phyloP scores from a whole-genome alignment of 2,329 filamentous ascomycete genomes.

The Phyllosticta ampelicida region DNA sequence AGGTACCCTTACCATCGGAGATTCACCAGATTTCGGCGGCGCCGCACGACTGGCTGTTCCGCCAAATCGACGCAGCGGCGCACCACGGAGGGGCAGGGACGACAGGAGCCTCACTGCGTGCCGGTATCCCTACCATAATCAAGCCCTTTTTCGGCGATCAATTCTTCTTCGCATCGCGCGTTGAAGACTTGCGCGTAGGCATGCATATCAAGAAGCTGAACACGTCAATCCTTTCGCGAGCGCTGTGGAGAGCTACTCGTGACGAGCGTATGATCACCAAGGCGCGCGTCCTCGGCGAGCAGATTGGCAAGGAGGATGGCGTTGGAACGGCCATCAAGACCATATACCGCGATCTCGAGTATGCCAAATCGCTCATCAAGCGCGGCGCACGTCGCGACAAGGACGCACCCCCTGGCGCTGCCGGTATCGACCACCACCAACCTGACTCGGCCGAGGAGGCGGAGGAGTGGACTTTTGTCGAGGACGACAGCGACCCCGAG shows the following conservation, averaged over 20 bases:
- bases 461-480: conserved; percentile 85
- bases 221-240: conserved; percentile 70
- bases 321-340: conserved; percentile 84
- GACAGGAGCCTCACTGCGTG: conserved; percentile 82
- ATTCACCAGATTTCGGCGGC: conserved; percentile 83
- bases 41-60: conserved; percentile 94
- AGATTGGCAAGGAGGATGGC: conserved; percentile 84
- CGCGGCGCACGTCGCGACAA: neutral
- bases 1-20: conserved; percentile 59
- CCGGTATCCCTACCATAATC: conserved; percentile 86
- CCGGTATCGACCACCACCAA: neutral
- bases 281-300: conserved; percentile 68
- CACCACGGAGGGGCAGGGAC: conserved; percentile 95
- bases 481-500: conserved; percentile 43
- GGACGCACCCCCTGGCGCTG: neutral
- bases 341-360: conserved; percentile 91
- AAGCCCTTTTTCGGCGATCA: conserved; percentile 97
- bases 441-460: conserved; percentile 43
- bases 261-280: conserved; percentile 86
- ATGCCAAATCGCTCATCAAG: conserved; percentile 74
- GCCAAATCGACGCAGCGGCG: conserved; percentile 82
- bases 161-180: conserved; percentile 83
- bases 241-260: conserved; percentile 84
- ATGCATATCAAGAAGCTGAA: conserved; percentile 84
- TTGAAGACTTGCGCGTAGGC: conserved; percentile 89